phyloP scores from a whole-genome alignment of 208 protist genomes.

The Trypanosoma lewisi region DNA sequence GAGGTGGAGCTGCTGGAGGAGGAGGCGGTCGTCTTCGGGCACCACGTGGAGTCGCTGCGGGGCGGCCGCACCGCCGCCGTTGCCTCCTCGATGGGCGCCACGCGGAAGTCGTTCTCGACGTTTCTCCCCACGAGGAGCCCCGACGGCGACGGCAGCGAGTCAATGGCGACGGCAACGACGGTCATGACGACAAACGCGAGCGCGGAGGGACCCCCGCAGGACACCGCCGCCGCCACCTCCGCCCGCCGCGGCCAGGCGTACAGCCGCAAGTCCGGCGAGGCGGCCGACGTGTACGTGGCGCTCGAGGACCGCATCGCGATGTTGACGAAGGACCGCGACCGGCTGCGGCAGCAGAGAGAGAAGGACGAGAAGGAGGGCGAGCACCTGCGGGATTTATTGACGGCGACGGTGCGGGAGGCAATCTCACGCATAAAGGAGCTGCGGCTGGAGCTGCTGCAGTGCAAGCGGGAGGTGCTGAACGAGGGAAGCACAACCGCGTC shows the following conservation, averaged over 20 bases:
- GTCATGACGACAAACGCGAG: no score
- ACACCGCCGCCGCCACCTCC: neutral
- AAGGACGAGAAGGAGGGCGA: slow-evolving; percentile 45
- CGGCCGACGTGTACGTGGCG: slow-evolving; percentile 40
- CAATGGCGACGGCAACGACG: no score
- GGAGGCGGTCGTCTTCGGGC: slow-evolving; percentile 51
- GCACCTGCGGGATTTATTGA: slow-evolving; percentile 53
- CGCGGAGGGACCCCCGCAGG: neutral
- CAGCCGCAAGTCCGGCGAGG: slow-evolving; percentile 43
- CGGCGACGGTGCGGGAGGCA: slow-evolving; percentile 79
- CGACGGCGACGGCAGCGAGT: no score
- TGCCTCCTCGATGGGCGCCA: neutral
- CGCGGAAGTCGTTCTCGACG: neutral
- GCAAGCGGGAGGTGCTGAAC: slow-evolving; percentile 67
- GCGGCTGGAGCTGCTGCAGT: slow-evolving; percentile 66
- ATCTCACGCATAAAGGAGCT: slow-evolving; percentile 64
- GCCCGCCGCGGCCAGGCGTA: slow-evolving; percentile 48
- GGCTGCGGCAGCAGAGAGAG: slow-evolving; percentile 50
- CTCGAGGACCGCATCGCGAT: slow-evolving; percentile 77
- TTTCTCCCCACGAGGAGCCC: slow-evolving; percentile 5
- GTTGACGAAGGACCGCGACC: slow-evolving; percentile 49
- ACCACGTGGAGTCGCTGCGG: slow-evolving; percentile 42
- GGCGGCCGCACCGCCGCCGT: neutral
- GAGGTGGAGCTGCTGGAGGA: slow-evolving; percentile 69
- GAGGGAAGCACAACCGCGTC: slow-evolving; percentile 30